Base-by-base conservation (phyloP, 2,329 filamentous ascomycete genomes). In the Penicillium sp. region DNA sequence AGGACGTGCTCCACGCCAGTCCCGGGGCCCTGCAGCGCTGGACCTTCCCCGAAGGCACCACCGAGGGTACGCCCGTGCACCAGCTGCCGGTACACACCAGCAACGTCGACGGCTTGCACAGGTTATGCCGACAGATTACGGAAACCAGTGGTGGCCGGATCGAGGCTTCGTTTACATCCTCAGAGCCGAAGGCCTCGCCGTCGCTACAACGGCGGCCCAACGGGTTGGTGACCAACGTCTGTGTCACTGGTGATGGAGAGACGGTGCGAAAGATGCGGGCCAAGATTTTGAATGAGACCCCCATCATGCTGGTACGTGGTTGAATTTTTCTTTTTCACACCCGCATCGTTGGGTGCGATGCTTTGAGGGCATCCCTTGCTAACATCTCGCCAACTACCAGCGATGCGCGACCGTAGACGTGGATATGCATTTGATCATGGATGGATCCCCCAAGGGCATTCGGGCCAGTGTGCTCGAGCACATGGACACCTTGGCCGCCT, bases 1-100 rank as follows among this genome's bases (percentile, higher is more conserved):
- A 96, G 73, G 92, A 97, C 73, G 90, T 99, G 65, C 83, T 97
- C 55, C 92, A 96, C 75, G 91, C 92, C 58, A 96, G 89, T 58
- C 84, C 86, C 51, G 89, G 90, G 63, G 92, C 92, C 54, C 86
- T 95, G 59, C 83, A 92, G 61, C 86, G 90, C 70, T 99, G 94
- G 94, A 94, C 90, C 45, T 92, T 96, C 73, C 88, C 92, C 57
- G 89, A 90, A 69, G 90, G 89, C 63, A 89, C 89, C 48, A 85
- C 88, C 55, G 90, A 95, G 67, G 87, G 89, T 63, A 86, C 90
- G 50, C 88, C 90, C 41, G 87, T 91, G 51, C 86, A 95, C 76
- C 88, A 95, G 68, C 79, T 99, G 56, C 94, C 94, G n/a, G 86
- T 96, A 22, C 94, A 99, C 71, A 84, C 85, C 53, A 86, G 89